Evolutionary conservation across 352 stramenopile species (phyloP), one percentile per base, ranked within the genome.

Genomic region (Aphanomyces cochlioides): DNA sequence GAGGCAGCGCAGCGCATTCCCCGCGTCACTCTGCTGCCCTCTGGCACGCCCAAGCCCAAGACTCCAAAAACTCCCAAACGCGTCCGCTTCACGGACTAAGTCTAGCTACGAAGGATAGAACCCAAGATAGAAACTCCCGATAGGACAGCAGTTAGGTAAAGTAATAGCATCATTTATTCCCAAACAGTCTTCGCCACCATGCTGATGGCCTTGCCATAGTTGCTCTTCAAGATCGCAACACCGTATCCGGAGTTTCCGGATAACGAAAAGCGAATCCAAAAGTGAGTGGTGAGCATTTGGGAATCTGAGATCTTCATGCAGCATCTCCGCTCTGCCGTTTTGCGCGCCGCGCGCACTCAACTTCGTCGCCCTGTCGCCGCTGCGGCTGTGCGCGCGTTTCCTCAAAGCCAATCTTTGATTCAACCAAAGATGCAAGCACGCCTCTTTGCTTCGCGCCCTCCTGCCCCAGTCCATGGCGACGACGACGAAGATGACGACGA

Each of bases 401-500:
- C 59, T 19, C 38, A 48, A 48, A 12, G 38, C 17, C 10, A 48
- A 10, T 10, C 59, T 28, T 41, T 67, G 41, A 45, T 56, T 13
- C 59, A 48, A 17, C 41, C 15, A 12, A 50, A 36, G 38, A 67
- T 67, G 59, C 40, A 37, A 28, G 59, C 48, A 13, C 39, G 59
- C 21, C 43, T 61, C 54, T 28, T 37, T 7, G 19, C 54, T 19
- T 61, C 21, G 17, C 54, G 54, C 54, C 54, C 19, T 5, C 54
- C 54, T 61, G 17, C 37, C 17, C 28, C 15, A 7, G 13, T 12
- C 41, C 36, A 21, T 66, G 57, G 15, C 34, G 39, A 40, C 59
- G 41, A 39, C 21, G 41, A 48, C 59, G 58, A 38, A 4, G 58
- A 66, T 61, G 56, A 77, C 39, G 74, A 82, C 43, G 71, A 66